phyloP scores from a whole-genome alignment of 345 rosid species.

The Eucalyptus pauciflora region DNA sequence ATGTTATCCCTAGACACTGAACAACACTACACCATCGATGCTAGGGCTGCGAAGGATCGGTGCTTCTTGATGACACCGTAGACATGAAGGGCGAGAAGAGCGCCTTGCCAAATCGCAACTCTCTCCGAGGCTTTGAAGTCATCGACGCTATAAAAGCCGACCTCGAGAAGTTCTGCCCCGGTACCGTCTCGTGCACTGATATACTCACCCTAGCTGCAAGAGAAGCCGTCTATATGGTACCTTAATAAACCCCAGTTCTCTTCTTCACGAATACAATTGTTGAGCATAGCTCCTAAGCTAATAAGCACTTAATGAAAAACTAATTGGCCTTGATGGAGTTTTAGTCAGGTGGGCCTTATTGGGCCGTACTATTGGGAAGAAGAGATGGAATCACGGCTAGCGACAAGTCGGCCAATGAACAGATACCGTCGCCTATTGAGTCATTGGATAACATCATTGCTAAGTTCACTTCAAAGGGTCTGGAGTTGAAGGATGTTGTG shows the following conservation, averaged over 20 bases:
- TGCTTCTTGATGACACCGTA: constrained; percentile 58
- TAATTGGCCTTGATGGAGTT: not conserved
- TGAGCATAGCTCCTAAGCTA: not conserved
- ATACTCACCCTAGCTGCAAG: constrained; percentile 75
- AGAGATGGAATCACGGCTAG: constrained; percentile 63
- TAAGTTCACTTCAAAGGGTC: constrained; percentile 68
- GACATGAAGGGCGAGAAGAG: constrained; percentile 62
- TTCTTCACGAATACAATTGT: not conserved
- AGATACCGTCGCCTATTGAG: constrained; percentile 71
- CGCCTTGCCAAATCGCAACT: constrained; percentile 56
- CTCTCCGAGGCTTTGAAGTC: constrained; percentile 65
- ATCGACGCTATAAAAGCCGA: constrained; percentile 61
- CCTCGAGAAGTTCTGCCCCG: constrained; percentile 57
- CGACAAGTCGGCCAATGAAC: constrained; percentile 48
- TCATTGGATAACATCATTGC: constrained; percentile 50
- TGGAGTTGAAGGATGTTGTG: constrained; percentile 75
- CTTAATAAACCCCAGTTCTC: not conserved
- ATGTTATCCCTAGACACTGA: not conserved
- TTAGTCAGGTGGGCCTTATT: constrained; percentile 70
- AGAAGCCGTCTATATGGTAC: constrained; percentile 58
- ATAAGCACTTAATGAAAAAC: not conserved
- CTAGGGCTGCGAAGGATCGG: constrained; percentile 71
- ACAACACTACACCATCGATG: not conserved
- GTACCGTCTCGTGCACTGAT: constrained; percentile 67
- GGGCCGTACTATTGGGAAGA: constrained; percentile 56